Percentiles rank a stretch among this genome's conserved stretches.
Conservation (phyloP, 2,329 filamentous ascomycete species). For the Pestalotiopsis sp. region DNA sequence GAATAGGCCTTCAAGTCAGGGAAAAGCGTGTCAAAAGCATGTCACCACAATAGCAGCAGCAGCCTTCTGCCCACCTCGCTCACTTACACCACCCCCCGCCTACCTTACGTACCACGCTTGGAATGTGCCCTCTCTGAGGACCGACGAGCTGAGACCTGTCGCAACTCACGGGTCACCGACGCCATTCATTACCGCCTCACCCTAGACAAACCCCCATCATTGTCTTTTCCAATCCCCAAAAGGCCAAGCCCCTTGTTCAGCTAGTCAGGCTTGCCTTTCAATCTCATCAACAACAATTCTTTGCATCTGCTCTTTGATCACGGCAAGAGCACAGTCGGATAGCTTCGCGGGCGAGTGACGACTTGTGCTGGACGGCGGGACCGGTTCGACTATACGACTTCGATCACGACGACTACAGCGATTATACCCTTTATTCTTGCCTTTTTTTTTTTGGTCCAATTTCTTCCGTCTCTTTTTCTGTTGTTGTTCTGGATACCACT, state of each 20-base stretch:
- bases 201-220: slow-evolving; percentile 1
- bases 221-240: neutral
- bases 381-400: slow-evolving; percentile 30
- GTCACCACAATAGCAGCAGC: slow-evolving; percentile 7
- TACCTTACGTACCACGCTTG: neutral
- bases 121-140: slow-evolving; percentile 10
- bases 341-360: slow-evolving; percentile 54
- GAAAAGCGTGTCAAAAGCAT: slow-evolving; percentile 11
- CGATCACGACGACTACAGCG: slow-evolving; percentile 25
- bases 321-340: slow-evolving; percentile 40
- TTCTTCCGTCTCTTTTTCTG: neutral
- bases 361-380: slow-evolving; percentile 46
- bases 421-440: slow-evolving; percentile 13
- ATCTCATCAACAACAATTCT: slow-evolving; percentile 16
- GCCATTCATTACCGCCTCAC: neutral
- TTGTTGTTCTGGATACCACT: slow-evolving; percentile 5
- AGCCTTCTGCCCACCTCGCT: neutral
- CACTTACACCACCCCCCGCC: neutral
- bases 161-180: slow-evolving; percentile 7
- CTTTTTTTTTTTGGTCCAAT: neutral
- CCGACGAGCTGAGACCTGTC: slow-evolving; percentile 13
- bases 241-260: slow-evolving; percentile 2
- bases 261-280: neutral
- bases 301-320: slow-evolving; percentile 19
- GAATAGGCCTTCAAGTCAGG: slow-evolving; percentile 1